Percentiles rank a stretch among this genome's conserved stretches.
Evolutionary conservation across 257 asterid species (phyloP).

Genomic region (Nicotiana tomentosiformis): DNA sequence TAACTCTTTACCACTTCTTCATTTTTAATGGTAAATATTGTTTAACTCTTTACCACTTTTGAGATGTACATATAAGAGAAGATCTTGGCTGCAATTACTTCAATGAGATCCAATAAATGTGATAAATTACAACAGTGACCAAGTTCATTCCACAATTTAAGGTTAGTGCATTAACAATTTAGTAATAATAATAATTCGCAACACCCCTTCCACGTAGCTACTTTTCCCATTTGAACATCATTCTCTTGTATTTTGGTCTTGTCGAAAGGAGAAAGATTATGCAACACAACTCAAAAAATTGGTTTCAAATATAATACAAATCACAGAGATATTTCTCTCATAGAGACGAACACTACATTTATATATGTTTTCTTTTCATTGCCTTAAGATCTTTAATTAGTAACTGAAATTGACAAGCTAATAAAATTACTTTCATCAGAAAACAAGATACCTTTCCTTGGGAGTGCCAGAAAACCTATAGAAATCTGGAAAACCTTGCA

Average conservation of each 20-base stretch:
- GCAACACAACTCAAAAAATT: neutral
- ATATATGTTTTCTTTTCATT: neutral
- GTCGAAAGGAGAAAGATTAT: neutral
- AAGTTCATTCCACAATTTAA: neutral
- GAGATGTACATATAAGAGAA: neutral
- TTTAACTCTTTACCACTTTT: neutral
- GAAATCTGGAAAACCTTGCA: conserved; percentile 89
- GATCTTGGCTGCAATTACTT: neutral
- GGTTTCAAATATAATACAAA: neutral
- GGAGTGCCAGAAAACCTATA: conserved; percentile 61
- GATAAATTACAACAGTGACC: neutral
- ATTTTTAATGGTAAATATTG: neutral
- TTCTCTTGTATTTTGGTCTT: neutral
- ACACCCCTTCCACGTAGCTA: neutral
- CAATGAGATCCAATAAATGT: neutral
- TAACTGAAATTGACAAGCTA: too few species aligned
- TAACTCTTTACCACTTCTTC: neutral
- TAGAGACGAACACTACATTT: neutral
- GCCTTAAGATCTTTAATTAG: neutral
- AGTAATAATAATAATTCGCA: neutral
- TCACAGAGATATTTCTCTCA: neutral
- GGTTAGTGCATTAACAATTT: neutral
- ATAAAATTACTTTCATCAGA: neutral
- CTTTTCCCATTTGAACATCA: neutral
- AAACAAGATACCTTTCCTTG: conserved; percentile 37